These are phyloP conservation scores for Xylaria castorea DNA, from an alignment of 495 filamentous ascomycete species.

Conservation along the genomic window DNA sequence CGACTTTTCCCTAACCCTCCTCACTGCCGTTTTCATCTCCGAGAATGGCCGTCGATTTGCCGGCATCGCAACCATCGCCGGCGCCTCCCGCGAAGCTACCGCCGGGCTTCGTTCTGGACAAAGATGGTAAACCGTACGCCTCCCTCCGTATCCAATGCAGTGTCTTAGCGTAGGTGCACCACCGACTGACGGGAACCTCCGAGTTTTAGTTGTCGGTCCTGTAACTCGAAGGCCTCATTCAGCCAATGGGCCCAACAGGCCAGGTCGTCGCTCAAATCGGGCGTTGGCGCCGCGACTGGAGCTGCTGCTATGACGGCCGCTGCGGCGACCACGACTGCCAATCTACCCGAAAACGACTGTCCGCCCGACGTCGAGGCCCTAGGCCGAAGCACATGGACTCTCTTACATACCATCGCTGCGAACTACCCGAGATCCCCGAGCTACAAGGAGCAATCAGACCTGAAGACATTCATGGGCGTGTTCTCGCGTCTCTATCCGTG, in stretches of 20 bases:
- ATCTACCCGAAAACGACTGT: constrained; percentile 57
- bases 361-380: constrained; percentile 85
- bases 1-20: constrained; percentile 24
- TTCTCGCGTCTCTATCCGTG: constrained; percentile 92
- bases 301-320: constrained; percentile 38
- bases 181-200: constrained; percentile 30
- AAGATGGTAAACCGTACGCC: constrained; percentile 90
- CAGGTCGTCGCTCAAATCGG: constrained; percentile 65
- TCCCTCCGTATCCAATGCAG: neutral
- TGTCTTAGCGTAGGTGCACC: neutral
- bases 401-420: constrained; percentile 89
- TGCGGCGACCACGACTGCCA: constrained; percentile 40
- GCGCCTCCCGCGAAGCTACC: constrained; percentile 55
- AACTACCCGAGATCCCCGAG: constrained; percentile 77
- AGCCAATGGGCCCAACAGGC: constrained; percentile 62
- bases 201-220: constrained; percentile 80
- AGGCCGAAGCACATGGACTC: constrained; percentile 88
- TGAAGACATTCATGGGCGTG: constrained; percentile 75
- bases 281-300: constrained; percentile 37
- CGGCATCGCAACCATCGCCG: constrained; percentile 35
- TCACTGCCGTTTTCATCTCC: neutral
- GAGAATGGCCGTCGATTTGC: constrained; percentile 45
- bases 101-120: constrained; percentile 85
- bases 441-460: constrained; percentile 70
- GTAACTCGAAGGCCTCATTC: constrained; percentile 78